A percentile compares a stretch with the other conserved stretches of the same genome.
phyloP scores from a whole-genome alignment of 73 alveolate genomes.

The Paramecium sonneborni region DNA sequence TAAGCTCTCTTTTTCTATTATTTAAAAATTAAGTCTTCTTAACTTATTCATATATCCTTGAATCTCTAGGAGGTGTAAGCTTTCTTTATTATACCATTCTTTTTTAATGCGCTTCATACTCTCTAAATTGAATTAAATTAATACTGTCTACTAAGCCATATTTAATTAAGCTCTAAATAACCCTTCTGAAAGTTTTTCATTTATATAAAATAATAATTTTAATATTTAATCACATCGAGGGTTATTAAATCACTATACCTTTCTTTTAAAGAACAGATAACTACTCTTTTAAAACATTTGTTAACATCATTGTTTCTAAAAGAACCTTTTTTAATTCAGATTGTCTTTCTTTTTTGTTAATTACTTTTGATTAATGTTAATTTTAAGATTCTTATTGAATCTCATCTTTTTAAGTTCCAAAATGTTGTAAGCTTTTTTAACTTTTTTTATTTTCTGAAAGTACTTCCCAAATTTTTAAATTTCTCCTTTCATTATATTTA shows the following conservation, averaged over 20 bases:
- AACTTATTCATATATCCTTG: not conserved
- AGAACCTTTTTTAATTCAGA: conserved; percentile 60
- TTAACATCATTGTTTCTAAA: conserved; percentile 63
- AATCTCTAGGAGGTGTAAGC: not conserved
- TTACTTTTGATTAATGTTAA: conserved; percentile 38
- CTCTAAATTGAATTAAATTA: not conserved
- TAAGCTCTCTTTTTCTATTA: not conserved
- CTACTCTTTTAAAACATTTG: conserved; percentile 57
- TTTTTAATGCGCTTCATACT: not conserved
- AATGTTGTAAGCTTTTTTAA: conserved; percentile 45
- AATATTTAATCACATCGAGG: not conserved
- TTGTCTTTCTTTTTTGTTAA: conserved; percentile 60
- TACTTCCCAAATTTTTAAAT: conserved; percentile 63
- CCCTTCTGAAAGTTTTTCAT: not conserved
- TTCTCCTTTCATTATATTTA: conserved; percentile 61
- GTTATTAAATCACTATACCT: conserved; percentile 19
- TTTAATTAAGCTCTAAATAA: not conserved
- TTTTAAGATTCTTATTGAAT: not conserved
- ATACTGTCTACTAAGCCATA: conserved; percentile 17
- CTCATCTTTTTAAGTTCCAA: conserved; percentile 42
- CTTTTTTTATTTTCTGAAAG: conserved; percentile 59
- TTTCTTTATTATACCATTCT: not conserved
- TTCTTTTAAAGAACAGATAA: conserved; percentile 43
- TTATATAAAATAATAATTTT: not conserved
- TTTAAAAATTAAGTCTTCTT: not conserved